Evolutionary conservation across 495 filamentous ascomycete species (phyloP), one percentile per base, ranked within the genome.

Genomic region (Aspergillus bridgeri): DNA sequence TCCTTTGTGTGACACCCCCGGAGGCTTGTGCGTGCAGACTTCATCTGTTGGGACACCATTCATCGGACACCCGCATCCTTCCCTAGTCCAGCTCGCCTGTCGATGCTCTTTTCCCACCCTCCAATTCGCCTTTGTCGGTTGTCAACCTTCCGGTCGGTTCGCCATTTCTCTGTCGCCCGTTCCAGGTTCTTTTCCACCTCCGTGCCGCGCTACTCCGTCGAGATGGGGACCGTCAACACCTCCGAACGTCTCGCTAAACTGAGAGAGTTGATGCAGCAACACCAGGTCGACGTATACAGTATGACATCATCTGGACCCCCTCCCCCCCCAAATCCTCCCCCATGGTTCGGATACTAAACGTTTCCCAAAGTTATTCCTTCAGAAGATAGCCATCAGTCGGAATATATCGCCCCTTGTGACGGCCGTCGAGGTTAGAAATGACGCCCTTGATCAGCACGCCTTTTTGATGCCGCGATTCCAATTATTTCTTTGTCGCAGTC

Each of bases 321-420:
- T 43, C 27, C 11, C 11, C 25, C 25, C n/a, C n/a, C n/a, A n/a
- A n/a, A n/a, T n/a, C n/a, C 25, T 27, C 27, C 11, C 27, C 27
- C 3, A 29, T 29, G 6, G 38, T 42, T 42, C 47, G 23, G 42
- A 60, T 67, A 61, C 59, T 71, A 25, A 60, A 54, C 9, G 9
- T 38, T 38, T 38, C 55, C n/a, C 46, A 56, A 60, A 99, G 94
- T 99, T 69, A 83, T 98, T 19, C 95, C 95, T 9, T 96, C 93
- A 42, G 94, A 98, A 83, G 95, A 99, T 75, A 91, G 89, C 71
- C 95, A 99, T 69, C 88, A 92, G 64, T 97, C 92, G 62, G 95
- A 99, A 77, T 99, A 98, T 73, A 96, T 96, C 70, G 95, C 94
- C 48, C 86, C 86, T 1, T 94, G 90, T 70, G 95, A 99, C 78